Evolutionary conservation across 202 grass and related monocot genomes (phyloP).

Genomic region (Miscanthus sacchariflorus): DNA sequence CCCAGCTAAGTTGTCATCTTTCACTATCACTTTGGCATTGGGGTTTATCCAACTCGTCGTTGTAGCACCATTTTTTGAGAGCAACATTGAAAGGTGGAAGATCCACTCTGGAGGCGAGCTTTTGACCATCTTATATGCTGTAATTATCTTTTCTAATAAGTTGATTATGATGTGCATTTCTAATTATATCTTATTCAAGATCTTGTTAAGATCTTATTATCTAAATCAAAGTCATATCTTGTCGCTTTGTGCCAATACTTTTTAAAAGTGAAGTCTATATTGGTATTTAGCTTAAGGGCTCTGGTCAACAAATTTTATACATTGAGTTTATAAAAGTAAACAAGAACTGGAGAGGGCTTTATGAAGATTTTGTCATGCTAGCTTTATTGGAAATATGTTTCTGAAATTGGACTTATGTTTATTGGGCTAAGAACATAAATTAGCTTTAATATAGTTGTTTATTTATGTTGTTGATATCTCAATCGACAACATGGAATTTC

Average conservation of each 20-base stretch:
- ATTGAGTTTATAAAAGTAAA: background rate
- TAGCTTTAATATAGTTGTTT: background rate
- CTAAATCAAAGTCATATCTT: background rate
- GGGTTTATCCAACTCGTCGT: background rate
- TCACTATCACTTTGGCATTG: conserved; percentile 10
- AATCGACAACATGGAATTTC: background rate
- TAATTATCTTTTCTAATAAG: conserved; percentile 4
- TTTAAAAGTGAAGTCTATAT: background rate
- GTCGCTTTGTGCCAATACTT: background rate
- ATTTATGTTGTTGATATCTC: background rate
- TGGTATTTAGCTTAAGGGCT: background rate
- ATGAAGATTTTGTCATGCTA: background rate
- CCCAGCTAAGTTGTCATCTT: conserved; percentile 15
- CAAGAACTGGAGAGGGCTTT: background rate
- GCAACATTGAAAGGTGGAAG: conserved; percentile 5
- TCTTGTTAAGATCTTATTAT: background rate
- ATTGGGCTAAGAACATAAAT: background rate
- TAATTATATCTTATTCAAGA: background rate
- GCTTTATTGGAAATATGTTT: background rate
- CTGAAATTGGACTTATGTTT: background rate
- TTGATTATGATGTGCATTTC: background rate
- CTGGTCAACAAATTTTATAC: background rate
- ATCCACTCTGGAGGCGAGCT: conserved; percentile 23
- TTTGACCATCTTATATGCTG: conserved; percentile 9
- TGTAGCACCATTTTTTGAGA: conserved; percentile 11